A percentile compares a stretch with the other conserved stretches of the same genome.
phyloP scores from a whole-genome alignment of 129 eudicot genomes.

The Heracleum sosnowskyi region DNA sequence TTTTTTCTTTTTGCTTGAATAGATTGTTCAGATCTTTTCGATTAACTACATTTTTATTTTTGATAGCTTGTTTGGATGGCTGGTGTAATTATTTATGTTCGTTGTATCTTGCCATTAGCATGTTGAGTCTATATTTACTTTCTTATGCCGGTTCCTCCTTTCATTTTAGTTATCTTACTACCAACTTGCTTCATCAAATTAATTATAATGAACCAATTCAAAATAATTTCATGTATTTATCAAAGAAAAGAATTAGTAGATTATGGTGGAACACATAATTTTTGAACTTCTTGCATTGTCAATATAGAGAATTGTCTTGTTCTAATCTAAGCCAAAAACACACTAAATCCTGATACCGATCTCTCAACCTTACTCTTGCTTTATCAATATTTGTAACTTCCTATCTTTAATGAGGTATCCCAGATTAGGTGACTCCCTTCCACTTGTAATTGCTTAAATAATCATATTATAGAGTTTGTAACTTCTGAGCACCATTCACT shows the following conservation, averaged over 20 bases:
- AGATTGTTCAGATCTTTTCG: not conserved
- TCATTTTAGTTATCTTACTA: not conserved
- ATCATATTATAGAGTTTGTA: too few relatives aligned
- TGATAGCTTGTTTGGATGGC: not conserved
- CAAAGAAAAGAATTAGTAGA: not conserved
- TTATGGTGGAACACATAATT: not conserved
- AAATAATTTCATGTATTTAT: not conserved
- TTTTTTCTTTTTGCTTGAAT: not conserved
- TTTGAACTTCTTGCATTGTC: not conserved
- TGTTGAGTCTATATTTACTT: not conserved
- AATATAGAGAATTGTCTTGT: not conserved
- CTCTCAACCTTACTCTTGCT: too few relatives aligned
- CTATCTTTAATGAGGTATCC: too few relatives aligned
- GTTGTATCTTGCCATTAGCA: not conserved
- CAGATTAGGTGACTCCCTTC: too few relatives aligned
- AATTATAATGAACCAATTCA: not conserved
- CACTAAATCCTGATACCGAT: not conserved
- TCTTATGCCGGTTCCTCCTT: not conserved
- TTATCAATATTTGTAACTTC: too few relatives aligned
- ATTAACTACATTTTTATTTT: not conserved
- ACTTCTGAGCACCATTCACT: not conserved
- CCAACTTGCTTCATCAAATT: not conserved
- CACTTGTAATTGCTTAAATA: too few relatives aligned
- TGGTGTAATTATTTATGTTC: not conserved
- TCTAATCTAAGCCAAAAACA: too few relatives aligned